Evolutionary conservation across 164 flowering plant species (phyloP).

Genomic region (Chloranthus sessilifolius): DNA sequence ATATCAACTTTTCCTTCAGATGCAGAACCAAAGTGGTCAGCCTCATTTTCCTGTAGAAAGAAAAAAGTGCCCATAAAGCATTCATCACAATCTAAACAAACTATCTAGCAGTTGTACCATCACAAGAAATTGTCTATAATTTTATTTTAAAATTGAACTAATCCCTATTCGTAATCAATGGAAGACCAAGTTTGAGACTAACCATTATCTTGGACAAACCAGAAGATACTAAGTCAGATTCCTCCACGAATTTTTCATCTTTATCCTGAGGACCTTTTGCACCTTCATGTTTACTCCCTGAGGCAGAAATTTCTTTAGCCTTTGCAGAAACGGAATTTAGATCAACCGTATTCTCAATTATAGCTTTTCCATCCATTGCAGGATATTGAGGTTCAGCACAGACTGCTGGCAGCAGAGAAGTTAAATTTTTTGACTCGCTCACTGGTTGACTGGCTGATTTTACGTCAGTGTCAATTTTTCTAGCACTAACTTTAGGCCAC

Average conservation of each 20-base stretch:
- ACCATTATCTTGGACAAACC: slow-evolving; percentile 34
- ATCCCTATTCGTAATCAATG: not conserved
- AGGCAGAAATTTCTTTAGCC: not conserved
- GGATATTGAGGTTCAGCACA: not conserved
- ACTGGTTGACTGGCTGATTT: slow-evolving; percentile 14
- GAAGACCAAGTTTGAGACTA: slow-evolving; percentile 6
- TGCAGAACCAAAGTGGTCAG: slow-evolving; percentile 9
- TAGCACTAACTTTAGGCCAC: slow-evolving; percentile 47
- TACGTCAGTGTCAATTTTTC: slow-evolving; percentile 9
- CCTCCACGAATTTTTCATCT: slow-evolving; percentile 18
- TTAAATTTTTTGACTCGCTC: not conserved
- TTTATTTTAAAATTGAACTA: not conserved
- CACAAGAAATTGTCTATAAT: too few relatives aligned
- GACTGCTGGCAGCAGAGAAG: not conserved
- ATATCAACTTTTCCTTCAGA: slow-evolving; percentile 12
- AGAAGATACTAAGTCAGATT: slow-evolving; percentile 14
- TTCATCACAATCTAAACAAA: too few relatives aligned
- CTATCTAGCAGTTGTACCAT: too few relatives aligned
- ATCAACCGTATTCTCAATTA: not conserved
- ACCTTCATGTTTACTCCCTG: slow-evolving; percentile 3
- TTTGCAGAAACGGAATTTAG: not conserved
- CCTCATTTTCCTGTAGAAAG: slow-evolving; percentile 22
- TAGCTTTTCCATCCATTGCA: not conserved
- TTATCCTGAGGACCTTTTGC: slow-evolving; percentile 19
- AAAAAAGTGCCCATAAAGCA: too few relatives aligned